These are phyloP conservation scores for Citrus medica DNA, from an alignment of 345 rosid species.

Conservation along the genomic window DNA sequence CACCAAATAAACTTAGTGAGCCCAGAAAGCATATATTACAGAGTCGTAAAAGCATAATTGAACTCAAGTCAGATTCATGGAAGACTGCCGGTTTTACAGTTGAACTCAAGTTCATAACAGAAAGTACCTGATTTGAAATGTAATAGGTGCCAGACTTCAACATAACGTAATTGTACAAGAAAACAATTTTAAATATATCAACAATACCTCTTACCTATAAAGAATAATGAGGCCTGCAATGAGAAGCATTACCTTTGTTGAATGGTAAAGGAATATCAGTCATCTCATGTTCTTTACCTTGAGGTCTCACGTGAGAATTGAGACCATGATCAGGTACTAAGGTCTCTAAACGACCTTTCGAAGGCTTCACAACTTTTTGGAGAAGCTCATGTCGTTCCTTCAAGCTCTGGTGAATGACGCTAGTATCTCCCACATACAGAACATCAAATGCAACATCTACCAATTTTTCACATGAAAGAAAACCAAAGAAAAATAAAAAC, in stretches of 20 bases:
- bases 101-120: background rate
- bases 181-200: background rate
- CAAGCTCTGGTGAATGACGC: constrained; percentile 90
- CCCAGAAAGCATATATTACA: background rate
- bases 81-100: background rate
- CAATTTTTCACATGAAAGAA: constrained; percentile 43
- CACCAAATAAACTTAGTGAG: background rate
- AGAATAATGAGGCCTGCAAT: background rate
- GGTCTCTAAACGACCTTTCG: constrained; percentile 82
- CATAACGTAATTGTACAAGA: background rate
- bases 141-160: background rate
- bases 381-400: constrained; percentile 89
- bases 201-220: background rate
- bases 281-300: constrained; percentile 39
- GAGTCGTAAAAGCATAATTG: background rate
- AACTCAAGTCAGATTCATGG: background rate
- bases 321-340: constrained; percentile 79
- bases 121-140: background rate
- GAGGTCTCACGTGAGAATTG: constrained; percentile 42
- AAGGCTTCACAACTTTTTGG: constrained; percentile 64
- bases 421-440: constrained; percentile 91
- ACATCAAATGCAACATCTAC: constrained; percentile 94
- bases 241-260: background rate
- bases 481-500: constrained; percentile 7
- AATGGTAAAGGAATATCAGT: background rate